Percentiles rank a stretch among this genome's conserved stretches.
These are phyloP conservation scores for Eutypa lata DNA, from an alignment of 2,329 filamentous ascomycete genomes.

Conservation along the genomic window DNA sequence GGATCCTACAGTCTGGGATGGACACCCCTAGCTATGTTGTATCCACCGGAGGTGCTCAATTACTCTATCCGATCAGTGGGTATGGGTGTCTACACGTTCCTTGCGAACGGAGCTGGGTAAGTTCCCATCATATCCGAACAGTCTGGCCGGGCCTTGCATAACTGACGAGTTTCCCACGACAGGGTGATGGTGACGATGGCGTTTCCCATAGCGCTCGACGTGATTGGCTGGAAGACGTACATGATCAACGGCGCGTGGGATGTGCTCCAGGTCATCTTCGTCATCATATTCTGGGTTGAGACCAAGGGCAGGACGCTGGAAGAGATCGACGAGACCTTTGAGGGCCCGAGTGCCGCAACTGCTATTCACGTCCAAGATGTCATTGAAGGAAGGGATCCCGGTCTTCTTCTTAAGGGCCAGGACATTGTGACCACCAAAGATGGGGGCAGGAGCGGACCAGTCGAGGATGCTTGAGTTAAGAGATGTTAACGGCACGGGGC, in stretches of 20 bases:
- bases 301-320: slow-evolving; percentile 17
- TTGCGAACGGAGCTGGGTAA: slow-evolving; percentile 4
- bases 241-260: slow-evolving; percentile 22
- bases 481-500: neutral
- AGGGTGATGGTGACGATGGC: slow-evolving; percentile 9
- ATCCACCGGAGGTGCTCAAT: slow-evolving; percentile 27
- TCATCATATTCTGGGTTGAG: slow-evolving; percentile 15
- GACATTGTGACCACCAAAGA: slow-evolving; percentile 3
- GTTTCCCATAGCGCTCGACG: slow-evolving; percentile 15
- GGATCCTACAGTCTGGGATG: slow-evolving; percentile 26
- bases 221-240: slow-evolving; percentile 21
- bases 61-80: slow-evolving; percentile 24
- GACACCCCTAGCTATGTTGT: slow-evolving; percentile 23
- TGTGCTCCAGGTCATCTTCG: slow-evolving; percentile 12
- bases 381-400: slow-evolving; percentile 5
- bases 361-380: slow-evolving; percentile 6
- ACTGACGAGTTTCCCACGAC: slow-evolving; percentile 1
- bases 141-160: neutral
- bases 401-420: slow-evolving; percentile 2
- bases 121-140: slow-evolving; percentile 1
- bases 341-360: neutral
- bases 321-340: slow-evolving; percentile 13
- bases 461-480: slow-evolving; percentile 1
- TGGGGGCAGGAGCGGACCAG: neutral
- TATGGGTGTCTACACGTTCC: slow-evolving; percentile 32